Evolutionary conservation across 2,329 filamentous ascomycete species (phyloP).

Genomic region (Corniculantispora saksenae): DNA sequence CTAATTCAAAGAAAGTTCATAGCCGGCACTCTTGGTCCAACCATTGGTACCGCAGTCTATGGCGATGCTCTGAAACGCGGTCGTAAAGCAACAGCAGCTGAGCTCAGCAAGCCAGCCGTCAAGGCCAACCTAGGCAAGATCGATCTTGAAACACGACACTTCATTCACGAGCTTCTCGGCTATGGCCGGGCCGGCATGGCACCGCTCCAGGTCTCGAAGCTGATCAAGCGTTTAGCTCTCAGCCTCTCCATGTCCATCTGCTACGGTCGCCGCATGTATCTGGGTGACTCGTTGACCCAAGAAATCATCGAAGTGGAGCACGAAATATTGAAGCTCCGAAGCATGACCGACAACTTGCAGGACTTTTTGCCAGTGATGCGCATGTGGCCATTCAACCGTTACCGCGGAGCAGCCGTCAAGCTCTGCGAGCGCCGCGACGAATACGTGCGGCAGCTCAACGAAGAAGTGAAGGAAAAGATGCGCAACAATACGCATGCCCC

Average conservation of each 20-base stretch:
- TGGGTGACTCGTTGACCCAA: constrained; percentile 2
- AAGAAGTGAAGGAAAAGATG: constrained; percentile 6
- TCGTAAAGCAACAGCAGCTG: constrained; percentile 2
- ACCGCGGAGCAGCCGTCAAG: not conserved
- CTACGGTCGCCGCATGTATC: constrained; percentile 14
- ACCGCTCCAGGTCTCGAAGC: constrained; percentile 2
- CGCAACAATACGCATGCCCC: not conserved
- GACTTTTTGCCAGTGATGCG: constrained; percentile 11
- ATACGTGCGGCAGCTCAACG: constrained; percentile 6
- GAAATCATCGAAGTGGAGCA: constrained; percentile 14
- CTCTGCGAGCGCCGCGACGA: constrained; percentile 13
- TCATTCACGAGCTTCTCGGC: constrained; percentile 7
- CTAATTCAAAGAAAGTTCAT: constrained; percentile 3
- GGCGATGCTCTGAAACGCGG: constrained; percentile 11
- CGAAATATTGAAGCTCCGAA: constrained; percentile 9
- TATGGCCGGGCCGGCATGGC: not conserved
- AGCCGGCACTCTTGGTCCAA: constrained; percentile 6
- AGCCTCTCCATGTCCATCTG: constrained; percentile 13
- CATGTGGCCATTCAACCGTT: constrained; percentile 4
- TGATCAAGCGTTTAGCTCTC: constrained; percentile 5
- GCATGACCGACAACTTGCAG: constrained; percentile 13
- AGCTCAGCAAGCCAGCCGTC: constrained; percentile 15
- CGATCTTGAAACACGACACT: constrained; percentile 7
- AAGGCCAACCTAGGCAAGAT: constrained; percentile 10
- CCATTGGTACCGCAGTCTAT: constrained; percentile 7